Evolutionary conservation across 208 protist species (phyloP).

Genomic region (Porcisia hertigi): DNA sequence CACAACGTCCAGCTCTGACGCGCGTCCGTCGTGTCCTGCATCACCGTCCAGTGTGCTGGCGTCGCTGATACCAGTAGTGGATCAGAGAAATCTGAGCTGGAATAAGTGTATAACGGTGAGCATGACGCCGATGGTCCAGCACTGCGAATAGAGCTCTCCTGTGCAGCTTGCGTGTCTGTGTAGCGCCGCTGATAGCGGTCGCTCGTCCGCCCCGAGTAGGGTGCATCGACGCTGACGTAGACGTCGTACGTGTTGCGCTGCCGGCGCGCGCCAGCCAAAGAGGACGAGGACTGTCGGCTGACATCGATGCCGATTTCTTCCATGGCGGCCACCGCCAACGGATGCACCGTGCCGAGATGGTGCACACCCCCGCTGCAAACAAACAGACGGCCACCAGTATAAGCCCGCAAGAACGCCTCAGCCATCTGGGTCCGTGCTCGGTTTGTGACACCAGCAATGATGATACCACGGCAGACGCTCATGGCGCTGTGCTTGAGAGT

Average conservation of each 20-base stretch:
- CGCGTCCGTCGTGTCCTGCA: slow-evolving; percentile 61
- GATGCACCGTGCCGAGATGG: slow-evolving; percentile 58
- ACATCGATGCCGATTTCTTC: slow-evolving; percentile 58
- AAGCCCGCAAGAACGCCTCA: slow-evolving; percentile 64
- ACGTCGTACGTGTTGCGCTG: slow-evolving; percentile 84
- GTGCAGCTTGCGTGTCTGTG: background rate
- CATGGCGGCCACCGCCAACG: slow-evolving; percentile 65
- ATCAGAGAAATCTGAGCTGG: slow-evolving; percentile 11
- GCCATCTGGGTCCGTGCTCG: slow-evolving; percentile 85
- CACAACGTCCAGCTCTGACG: slow-evolving; percentile 72
- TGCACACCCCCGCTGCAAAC: slow-evolving; percentile 73
- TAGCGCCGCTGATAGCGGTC: slow-evolving; percentile 45
- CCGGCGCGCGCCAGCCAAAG: slow-evolving; percentile 54
- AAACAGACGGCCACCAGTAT: slow-evolving; percentile 60
- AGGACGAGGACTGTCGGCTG: slow-evolving; percentile 45
- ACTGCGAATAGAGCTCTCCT: background rate
- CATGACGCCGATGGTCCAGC: background rate
- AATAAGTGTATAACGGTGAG: slow-evolving; percentile 1
- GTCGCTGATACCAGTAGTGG: slow-evolving; percentile 52
- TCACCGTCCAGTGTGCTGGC: slow-evolving; percentile 79
- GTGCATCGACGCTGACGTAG: slow-evolving; percentile 77
- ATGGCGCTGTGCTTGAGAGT: slow-evolving; percentile 17
- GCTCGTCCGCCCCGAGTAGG: slow-evolving; percentile 41
- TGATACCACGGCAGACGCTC: slow-evolving; percentile 74
- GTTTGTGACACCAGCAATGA: slow-evolving; percentile 79